These are phyloP conservation scores for Trametes sanguinea DNA, from an alignment of 768 basidiomycete genomes.

Conservation along the genomic window DNA sequence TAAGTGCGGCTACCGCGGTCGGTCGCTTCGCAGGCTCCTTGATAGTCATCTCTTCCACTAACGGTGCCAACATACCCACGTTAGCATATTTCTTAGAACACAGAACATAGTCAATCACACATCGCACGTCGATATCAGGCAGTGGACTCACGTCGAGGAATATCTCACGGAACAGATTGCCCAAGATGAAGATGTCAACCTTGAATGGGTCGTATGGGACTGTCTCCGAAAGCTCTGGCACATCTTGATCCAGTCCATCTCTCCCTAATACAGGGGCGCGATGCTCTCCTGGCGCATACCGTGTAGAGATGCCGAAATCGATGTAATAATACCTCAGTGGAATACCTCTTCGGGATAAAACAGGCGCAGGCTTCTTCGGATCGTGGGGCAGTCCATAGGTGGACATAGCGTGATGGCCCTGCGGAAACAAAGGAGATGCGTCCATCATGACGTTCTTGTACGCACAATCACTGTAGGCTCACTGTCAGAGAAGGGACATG, in stretches of 20 bases:
- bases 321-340: constrained; percentile 30
- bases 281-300: constrained; percentile 7
- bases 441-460: constrained; percentile 30
- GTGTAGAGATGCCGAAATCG: constrained; percentile 33
- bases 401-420: constrained; percentile 24
- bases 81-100: constrained; percentile 7
- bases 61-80: constrained; percentile 1
- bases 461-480: constrained; percentile 23
- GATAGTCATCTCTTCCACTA: constrained; percentile 2
- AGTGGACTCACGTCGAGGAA: constrained; percentile 13
- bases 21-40: constrained; percentile 2
- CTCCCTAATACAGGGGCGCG: constrained; percentile 18
- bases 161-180: constrained; percentile 14
- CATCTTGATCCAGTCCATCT: constrained; percentile 22
- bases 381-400: neutral
- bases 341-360: neutral
- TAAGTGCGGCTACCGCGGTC: constrained; percentile 6
- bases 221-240: constrained; percentile 26
- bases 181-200: constrained; percentile 28
- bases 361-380: neutral
- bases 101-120: neutral
- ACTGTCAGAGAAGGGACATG: neutral
- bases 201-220: constrained; percentile 32
- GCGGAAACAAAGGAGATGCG: constrained; percentile 23
- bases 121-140: no score